These are phyloP conservation scores for Pleurotus salmoneostramineus DNA, from an alignment of 768 basidiomycete genomes.

Conservation along the genomic window DNA sequence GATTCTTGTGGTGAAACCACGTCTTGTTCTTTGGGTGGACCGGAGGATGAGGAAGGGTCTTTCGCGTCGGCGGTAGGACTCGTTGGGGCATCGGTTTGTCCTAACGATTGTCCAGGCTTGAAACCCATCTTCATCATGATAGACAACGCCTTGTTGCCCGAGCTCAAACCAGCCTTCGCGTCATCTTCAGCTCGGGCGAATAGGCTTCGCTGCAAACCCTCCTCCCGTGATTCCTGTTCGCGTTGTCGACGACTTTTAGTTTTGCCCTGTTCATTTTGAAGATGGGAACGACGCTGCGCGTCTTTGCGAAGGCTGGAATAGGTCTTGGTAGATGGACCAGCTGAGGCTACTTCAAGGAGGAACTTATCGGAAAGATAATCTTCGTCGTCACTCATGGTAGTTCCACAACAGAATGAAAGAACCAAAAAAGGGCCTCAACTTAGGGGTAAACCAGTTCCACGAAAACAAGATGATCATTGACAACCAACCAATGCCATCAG, in stretches of 20 bases:
- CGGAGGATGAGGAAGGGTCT: background rate
- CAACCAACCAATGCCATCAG: constrained; percentile 6
- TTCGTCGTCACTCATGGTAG: constrained; percentile 69
- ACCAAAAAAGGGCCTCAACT: constrained; percentile 11
- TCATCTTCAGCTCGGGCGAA: constrained; percentile 75
- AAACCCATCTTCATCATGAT: constrained; percentile 98
- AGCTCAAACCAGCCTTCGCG: constrained; percentile 43
- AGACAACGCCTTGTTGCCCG: constrained; percentile 71
- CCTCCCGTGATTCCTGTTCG: constrained; percentile 72
- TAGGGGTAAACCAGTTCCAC: constrained; percentile 14
- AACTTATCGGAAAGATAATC: constrained; percentile 92
- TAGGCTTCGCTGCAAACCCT: constrained; percentile 75
- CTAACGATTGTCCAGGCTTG: constrained; percentile 78
- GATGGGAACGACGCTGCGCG: constrained; percentile 47
- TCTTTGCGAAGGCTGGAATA: constrained; percentile 73
- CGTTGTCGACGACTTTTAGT: constrained; percentile 62
- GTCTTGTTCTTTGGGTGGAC: background rate
- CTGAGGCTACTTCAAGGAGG: constrained; percentile 38
- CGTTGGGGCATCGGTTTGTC: constrained; percentile 26
- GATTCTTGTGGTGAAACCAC: background rate
- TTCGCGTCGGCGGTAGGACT: background rate
- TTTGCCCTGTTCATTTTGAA: constrained; percentile 67
- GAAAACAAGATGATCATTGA: constrained; percentile 17
- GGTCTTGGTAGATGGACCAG: constrained; percentile 41
- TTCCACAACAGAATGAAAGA: constrained; percentile 3